A percentile compares a stretch with the other conserved stretches of the same genome.
Evolutionary conservation across 108 stramenopile genomes (phyloP).

Genomic region (Fragilariopsis cylindrus): DNA sequence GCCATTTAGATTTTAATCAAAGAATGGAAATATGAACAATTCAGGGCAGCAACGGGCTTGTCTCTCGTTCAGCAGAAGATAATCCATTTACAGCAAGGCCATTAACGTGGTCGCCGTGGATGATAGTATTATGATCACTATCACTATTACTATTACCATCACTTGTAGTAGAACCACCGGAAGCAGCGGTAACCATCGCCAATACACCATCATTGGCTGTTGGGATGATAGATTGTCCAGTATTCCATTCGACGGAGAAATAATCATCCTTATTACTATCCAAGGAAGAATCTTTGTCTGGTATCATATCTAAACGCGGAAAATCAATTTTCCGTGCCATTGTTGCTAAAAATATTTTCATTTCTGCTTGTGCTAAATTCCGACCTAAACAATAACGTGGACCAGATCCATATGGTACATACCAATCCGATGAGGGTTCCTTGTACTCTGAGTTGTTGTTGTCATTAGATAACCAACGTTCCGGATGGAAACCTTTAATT

Average conservation of each 20-base stretch:
- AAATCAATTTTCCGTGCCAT: conserved; percentile 58
- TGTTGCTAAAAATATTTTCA: conserved; percentile 62
- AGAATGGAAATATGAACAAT: too few relatives aligned
- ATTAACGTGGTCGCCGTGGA: too few relatives aligned
- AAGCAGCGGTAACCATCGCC: neutral
- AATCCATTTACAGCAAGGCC: too few relatives aligned
- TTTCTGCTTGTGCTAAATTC: conserved; percentile 54
- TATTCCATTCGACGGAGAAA: conserved; percentile 8
- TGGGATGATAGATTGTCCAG: conserved; percentile 5
- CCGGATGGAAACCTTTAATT: conserved; percentile 43
- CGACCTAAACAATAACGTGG: conserved; percentile 53
- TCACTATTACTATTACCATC: too few relatives aligned
- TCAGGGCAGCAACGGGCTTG: too few relatives aligned
- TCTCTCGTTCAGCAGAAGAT: too few relatives aligned
- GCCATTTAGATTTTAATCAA: too few relatives aligned
- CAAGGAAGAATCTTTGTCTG: neutral
- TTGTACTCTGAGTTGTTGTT: neutral
- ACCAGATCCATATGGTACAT: conserved; percentile 50
- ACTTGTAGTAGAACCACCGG: too few relatives aligned
- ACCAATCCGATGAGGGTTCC: conserved; percentile 29
- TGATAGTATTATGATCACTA: too few relatives aligned
- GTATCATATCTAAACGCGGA: conserved; percentile 3
- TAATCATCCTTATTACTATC: conserved; percentile 6
- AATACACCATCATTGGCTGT: conserved; percentile 10
- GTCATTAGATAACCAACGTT: conserved; percentile 42